Conservation (phyloP, 805 yeast species). For the Suhomyces tanzawaensis region DNA sequence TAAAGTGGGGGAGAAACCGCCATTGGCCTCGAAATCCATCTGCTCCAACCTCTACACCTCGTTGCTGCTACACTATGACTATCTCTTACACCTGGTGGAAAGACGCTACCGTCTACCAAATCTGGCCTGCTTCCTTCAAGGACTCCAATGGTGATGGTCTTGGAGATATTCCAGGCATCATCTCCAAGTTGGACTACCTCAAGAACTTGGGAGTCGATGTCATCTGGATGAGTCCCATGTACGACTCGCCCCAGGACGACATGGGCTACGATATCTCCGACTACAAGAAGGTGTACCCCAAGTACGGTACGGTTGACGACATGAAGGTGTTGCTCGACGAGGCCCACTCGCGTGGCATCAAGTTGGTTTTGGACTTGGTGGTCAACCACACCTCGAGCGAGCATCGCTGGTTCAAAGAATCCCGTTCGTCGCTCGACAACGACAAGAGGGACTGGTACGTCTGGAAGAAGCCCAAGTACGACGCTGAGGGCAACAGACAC, state of each 20-base stretch:
- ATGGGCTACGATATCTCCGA: constrained; percentile 63
- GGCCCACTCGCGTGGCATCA: constrained; percentile 48
- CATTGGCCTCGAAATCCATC: no score
- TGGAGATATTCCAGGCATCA: constrained; percentile 58
- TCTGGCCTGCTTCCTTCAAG: constrained; percentile 59
- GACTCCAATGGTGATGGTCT: constrained; percentile 59
- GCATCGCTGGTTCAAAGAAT: constrained; percentile 58
- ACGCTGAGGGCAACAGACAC: constrained; percentile 45
- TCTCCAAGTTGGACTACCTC: constrained; percentile 50
- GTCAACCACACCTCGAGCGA: constrained; percentile 56
- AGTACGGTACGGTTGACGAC: constrained; percentile 54
- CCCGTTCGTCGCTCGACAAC: constrained; percentile 47
- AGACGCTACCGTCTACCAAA: constrained; percentile 54
- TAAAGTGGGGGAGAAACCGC: no score
- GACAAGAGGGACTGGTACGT: constrained; percentile 62
- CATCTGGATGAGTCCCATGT: constrained; percentile 59
- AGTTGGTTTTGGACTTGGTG: constrained; percentile 52
- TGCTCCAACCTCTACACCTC: no score
- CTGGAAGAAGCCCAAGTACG: constrained; percentile 52
- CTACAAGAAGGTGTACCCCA: constrained; percentile 50
- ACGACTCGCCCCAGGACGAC: constrained; percentile 57
- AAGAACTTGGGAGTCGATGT: constrained; percentile 49
- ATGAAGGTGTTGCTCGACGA: constrained; percentile 49
- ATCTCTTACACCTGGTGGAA: constrained; percentile 47
- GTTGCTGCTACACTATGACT: no score